Conservation (phyloP, 257 asterid species). For the Echites panduratus region DNA sequence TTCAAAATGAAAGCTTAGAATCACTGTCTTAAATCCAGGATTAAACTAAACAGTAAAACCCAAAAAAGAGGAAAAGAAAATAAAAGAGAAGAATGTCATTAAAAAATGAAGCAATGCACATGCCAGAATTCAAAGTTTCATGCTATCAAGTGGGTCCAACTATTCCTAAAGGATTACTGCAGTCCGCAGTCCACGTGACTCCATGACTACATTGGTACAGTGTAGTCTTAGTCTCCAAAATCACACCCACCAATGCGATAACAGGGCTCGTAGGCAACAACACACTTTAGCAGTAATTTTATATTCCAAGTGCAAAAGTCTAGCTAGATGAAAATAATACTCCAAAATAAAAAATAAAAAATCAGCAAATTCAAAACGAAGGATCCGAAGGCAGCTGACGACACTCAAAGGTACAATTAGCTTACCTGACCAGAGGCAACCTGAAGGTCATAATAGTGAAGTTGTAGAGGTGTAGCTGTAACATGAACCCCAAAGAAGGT, state of each 20-base stretch:
- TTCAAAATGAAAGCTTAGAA: not conserved
- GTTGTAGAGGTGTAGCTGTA: slow-evolving; percentile 64
- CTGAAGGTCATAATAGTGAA: slow-evolving; percentile 58
- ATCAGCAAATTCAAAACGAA: not conserved
- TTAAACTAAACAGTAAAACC: not conserved
- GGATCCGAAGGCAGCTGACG: not conserved
- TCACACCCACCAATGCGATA: slow-evolving; percentile 17
- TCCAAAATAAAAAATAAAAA: not conserved
- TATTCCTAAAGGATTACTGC: slow-evolving; percentile 7
- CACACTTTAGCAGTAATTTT: not conserved
- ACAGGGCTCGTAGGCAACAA: not conserved
- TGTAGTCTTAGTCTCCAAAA: slow-evolving; percentile 3
- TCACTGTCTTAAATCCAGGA: not conserved
- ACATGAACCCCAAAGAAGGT: slow-evolving; percentile 89
- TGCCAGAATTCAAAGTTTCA: not conserved
- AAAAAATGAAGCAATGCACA: not conserved
- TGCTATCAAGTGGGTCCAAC: not conserved
- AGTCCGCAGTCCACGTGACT: not conserved
- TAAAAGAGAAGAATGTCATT: too few species aligned
- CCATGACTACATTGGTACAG: not conserved
- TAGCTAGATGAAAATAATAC: not conserved
- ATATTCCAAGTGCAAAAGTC: not conserved
- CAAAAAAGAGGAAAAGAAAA: not conserved
- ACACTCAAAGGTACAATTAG: not conserved
- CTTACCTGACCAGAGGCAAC: slow-evolving; percentile 72